Base-by-base conservation (phyloP, 768 basidiomycete species). In the Tricholoma furcatifolium region DNA sequence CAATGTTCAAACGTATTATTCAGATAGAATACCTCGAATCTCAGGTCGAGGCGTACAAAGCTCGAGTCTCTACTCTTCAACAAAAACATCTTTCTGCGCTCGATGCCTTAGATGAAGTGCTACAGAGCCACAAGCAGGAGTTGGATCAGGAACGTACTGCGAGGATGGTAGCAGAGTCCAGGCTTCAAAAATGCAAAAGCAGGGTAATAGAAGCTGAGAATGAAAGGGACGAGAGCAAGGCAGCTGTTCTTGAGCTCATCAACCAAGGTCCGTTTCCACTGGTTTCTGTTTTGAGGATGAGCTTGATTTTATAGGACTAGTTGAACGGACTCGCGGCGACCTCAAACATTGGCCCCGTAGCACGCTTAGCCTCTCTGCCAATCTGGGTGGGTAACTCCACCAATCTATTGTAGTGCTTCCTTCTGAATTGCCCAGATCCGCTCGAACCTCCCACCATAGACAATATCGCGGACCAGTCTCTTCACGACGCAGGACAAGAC, bases 221-320 rank as follows among this genome's bases (percentile, higher is more conserved):
- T 0, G 78, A 83, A 56, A 67, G 65, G 50, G 80, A 82, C 59
- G 75, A 79, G 36, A 54, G 76, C 52, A 70, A 74, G 56, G 76
- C 77, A 38, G 77, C 69, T 12, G 75, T 83, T 1, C 60, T 70
- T 23, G 62, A 75, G 36, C 61, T 83, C 23, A 71, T 79, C n/a
- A 67, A 79, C 54, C 78, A 76, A 80, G 76, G 82, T 82, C 57
- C 40, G 76, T 21, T 36, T 30, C 4, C 17, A 40, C 34, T 20
- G 21, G 17, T 50, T 5, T 36, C 27, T 20, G 32, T 10, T 14
- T 12, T 4, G 32, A 41, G 11, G 4, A 36, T 44, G 21, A n/a
- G 32, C 43, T 24, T 48, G 20, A 59, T 23, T 36, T 49, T 32
- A 2, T 32, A 53, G 31, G 32, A 24, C 24, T 54, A 34, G 56